A percentile compares a stretch with the other conserved stretches of the same genome.
These are phyloP conservation scores for Eucalyptus victrix DNA, from an alignment of 345 rosid species.

Conservation along the genomic window DNA sequence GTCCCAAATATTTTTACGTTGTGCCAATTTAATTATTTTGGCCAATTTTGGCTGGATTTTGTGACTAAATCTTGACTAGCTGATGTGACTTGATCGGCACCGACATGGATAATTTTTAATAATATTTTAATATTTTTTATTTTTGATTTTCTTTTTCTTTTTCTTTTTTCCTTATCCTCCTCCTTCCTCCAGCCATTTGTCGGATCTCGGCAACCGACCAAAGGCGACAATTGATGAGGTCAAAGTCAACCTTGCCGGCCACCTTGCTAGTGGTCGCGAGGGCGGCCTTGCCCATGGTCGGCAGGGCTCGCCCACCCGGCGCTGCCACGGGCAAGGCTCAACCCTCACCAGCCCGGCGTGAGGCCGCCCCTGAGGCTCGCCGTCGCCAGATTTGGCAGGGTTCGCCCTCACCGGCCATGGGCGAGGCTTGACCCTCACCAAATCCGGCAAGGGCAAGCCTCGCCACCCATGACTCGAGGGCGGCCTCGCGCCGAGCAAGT, in stretches of 20 bases:
- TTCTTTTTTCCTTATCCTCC: no score
- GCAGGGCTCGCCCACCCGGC: fast-evolving
- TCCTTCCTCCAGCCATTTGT: fast-evolving
- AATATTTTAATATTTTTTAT: no score
- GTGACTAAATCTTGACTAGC: fast-evolving
- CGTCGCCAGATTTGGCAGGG: no score
- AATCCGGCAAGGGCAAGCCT: no score
- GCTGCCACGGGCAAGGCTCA: fast-evolving
- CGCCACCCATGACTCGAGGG: no score
- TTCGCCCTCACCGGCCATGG: no score
- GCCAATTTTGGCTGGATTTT: no score
- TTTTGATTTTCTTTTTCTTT: fast-evolving
- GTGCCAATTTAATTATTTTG: fast-evolving
- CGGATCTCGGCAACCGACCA: fast-evolving
- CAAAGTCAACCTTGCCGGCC: fast-evolving
- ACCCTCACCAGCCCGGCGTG: fast-evolving
- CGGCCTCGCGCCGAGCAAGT: fast-evolving
- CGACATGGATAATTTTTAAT: fast-evolving
- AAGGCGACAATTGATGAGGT: fast-evolving
- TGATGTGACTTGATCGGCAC: fast-evolving
- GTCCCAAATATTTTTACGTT: fast-evolving
- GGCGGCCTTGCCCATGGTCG: no score
- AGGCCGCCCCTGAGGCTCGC: no score
- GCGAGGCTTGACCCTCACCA: fast-evolving
- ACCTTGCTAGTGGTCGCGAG: fast-evolving